phyloP scores from a whole-genome alignment of 192 early-diverging fungal species.

The Coemansia sp. region DNA sequence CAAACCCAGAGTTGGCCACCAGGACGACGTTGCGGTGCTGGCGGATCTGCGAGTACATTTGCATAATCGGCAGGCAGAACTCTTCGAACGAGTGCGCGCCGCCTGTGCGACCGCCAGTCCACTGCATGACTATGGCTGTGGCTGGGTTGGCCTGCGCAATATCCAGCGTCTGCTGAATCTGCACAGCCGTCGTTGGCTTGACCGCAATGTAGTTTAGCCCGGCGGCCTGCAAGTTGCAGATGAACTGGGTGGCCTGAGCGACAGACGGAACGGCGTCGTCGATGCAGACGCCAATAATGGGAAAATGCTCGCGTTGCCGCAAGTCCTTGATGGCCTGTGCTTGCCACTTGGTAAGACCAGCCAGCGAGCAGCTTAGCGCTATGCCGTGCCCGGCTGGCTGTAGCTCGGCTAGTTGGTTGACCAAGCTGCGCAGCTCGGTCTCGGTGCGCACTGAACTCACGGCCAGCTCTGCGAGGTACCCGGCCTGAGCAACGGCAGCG shows the following conservation, averaged over 20 bases:
- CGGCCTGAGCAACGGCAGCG: slow-evolving; percentile 82
- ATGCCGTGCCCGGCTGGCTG: slow-evolving; percentile 80
- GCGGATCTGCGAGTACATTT: slow-evolving; percentile 84
- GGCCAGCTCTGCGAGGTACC: slow-evolving; percentile 89
- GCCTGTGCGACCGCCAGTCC: slow-evolving; percentile 94
- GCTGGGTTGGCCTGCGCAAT: slow-evolving; percentile 77
- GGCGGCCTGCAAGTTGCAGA: slow-evolving; percentile 65
- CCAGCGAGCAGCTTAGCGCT: slow-evolving; percentile 79
- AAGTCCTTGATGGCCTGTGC: slow-evolving; percentile 71
- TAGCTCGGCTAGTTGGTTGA: slow-evolving; percentile 69
- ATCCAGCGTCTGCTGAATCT: slow-evolving; percentile 71
- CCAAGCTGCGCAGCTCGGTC: slow-evolving; percentile 62
- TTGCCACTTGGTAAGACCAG: slow-evolving; percentile 74
- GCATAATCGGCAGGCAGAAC: slow-evolving; percentile 82
- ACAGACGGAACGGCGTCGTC: slow-evolving; percentile 76
- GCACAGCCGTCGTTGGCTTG: slow-evolving; percentile 74
- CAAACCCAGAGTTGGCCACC: slow-evolving; percentile 90
- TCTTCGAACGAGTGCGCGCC: slow-evolving; percentile 94
- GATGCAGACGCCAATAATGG: slow-evolving; percentile 82
- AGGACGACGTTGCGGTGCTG: slow-evolving; percentile 76
- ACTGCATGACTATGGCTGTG: slow-evolving; percentile 83
- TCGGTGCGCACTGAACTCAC: slow-evolving; percentile 78
- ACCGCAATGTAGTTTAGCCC: slow-evolving; percentile 81
- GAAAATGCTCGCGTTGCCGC: slow-evolving; percentile 75
- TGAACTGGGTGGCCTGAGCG: slow-evolving; percentile 67